A percentile compares a stretch with the other conserved stretches of the same genome.
Conservation (phyloP, 1,284 basidiomycete genomes). For the Sanghuangporus baumii region DNA sequence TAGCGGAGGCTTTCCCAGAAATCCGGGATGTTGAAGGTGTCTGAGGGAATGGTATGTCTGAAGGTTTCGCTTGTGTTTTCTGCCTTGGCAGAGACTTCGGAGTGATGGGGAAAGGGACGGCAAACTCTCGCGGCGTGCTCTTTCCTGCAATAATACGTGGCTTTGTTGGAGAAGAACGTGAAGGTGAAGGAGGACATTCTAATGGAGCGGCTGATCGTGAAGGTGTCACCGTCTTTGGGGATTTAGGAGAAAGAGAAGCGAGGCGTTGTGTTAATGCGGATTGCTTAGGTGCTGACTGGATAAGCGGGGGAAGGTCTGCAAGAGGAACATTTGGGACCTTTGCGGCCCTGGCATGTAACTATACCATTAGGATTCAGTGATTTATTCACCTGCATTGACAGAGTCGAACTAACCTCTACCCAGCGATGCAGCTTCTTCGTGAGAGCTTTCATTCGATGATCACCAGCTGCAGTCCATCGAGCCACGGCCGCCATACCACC, state of each 20-base stretch:
- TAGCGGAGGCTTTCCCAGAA: slow-evolving; percentile 30
- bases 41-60: slow-evolving; percentile 45
- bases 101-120: slow-evolving; percentile 38
- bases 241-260: slow-evolving; percentile 66
- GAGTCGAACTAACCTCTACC: slow-evolving; percentile 44
- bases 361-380: slow-evolving; percentile 13
- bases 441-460: slow-evolving; percentile 53
- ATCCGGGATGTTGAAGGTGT: slow-evolving; percentile 29
- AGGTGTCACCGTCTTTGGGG: slow-evolving; percentile 21
- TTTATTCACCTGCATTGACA: not conserved
- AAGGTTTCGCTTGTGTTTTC: slow-evolving; percentile 9
- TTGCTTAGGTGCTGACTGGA: slow-evolving; percentile 39
- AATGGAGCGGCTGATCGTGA: slow-evolving; percentile 36
- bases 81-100: slow-evolving; percentile 12
- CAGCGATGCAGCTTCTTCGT: slow-evolving; percentile 55
- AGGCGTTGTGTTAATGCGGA: slow-evolving; percentile 64
- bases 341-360: slow-evolving; percentile 45
- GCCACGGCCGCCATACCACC: slow-evolving; percentile 81
- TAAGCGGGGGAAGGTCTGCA: slow-evolving; percentile 58
- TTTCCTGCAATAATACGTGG: slow-evolving; percentile 27
- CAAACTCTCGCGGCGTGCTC: slow-evolving; percentile 19
- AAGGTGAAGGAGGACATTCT: slow-evolving; percentile 43
- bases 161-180: slow-evolving; percentile 25
- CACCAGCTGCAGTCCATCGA: slow-evolving; percentile 69
- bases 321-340: slow-evolving; percentile 55